Evolutionary conservation across 2,329 filamentous ascomycete genomes (phyloP), one percentile per base, ranked within the genome.

Genomic region (Nannizzia gypsea): DNA sequence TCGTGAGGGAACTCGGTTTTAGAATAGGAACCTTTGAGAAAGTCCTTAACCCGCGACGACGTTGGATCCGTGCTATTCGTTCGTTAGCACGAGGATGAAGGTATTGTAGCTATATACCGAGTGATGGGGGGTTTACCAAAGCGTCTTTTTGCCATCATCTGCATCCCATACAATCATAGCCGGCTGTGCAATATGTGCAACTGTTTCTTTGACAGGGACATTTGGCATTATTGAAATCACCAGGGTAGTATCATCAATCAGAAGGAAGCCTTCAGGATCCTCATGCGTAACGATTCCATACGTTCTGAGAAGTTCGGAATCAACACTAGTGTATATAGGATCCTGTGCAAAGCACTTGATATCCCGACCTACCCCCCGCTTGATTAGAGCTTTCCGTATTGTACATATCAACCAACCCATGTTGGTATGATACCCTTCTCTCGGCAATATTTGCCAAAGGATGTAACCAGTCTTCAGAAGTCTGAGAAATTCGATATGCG

Each of bases 121-220:
- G 6, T 0, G 40, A 46, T 6, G 42, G 42, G 8, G n/a, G 2
- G 9, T 11, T 46, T 20, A 46, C 42, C 8, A 46, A 20, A 20
- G 9, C 6, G 6, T 20, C 3, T 24, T 20, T 11, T 46, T n/a
- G 5, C 1, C 9, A 20, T 17, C 5, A 46, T 46, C 20, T 20
- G 17, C 63, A 58, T 67, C 60, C 68, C 69, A 70, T 9, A 71
- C 61, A 61, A 70, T 66, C n/a, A 68, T 63, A 1, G 63, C 66
- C 6, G 73, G 73, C 48, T 68, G 70, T 46, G 72, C 68, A 50
- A 72, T 63, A 63, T 76, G 73, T 17, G 71, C 68, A 38, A 76
- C 64, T 26, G 75, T 69, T 61, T 75, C 70, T 55, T 70, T 72
- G 4, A 74, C 66, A 0, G 73, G 70, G 0, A 72, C 66, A 42